phyloP scores from a whole-genome alignment of 164 flowering plant species.

The Vitis vinifera region ASM3070453v1 NC_081809.1:5288501-5289000 shows the following conservation, averaged over 20 bases:
- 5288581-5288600: constrained; percentile 27
- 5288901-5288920: too few species aligned
- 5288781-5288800: too few species aligned
- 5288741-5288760: neutral
- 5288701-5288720: constrained; percentile 21
- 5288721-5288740: neutral
- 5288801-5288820: neutral
- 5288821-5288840: constrained; percentile 23
- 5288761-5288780: neutral
- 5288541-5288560: constrained; percentile 14
- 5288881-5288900: too few species aligned
- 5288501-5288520: neutral
- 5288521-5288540: neutral
- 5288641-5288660: constrained; percentile 34
- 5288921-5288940: too few species aligned
- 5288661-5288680: constrained; percentile 35
- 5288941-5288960: too few species aligned
- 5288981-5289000: constrained; percentile 22
- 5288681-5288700: constrained; percentile 29
- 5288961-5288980: constrained; percentile 1
- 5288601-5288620: constrained; percentile 19
- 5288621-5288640: constrained; percentile 29
- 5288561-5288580: constrained; percentile 29
- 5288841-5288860: too few species aligned
- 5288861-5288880: too few species aligned